These are phyloP conservation scores for Chlorella sp. DNA, from an alignment of 139 green algal species.

Conservation along the genomic window DNA sequence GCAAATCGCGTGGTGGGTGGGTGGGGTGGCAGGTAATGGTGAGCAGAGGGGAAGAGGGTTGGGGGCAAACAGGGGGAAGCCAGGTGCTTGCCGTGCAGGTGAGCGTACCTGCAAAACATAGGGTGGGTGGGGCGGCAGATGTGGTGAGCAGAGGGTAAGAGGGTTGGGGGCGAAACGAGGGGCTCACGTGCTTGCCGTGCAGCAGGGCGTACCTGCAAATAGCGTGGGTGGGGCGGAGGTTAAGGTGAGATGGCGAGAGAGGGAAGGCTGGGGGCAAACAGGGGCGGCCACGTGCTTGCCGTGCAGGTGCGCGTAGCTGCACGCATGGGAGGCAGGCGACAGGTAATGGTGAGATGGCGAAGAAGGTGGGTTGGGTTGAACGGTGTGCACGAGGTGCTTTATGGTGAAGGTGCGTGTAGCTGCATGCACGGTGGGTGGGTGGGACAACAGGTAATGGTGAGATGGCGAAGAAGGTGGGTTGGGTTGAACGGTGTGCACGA, in stretches of 20 bases:
- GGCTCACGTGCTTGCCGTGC: no score
- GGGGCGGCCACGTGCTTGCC: no score
- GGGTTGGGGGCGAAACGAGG: not conserved
- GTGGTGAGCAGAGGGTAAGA: not conserved
- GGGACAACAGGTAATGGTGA: no score
- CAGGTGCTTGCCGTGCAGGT: constrained; percentile 79
- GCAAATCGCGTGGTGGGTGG: not conserved
- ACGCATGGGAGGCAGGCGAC: no score
- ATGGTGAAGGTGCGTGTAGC: no score
- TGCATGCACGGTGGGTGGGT: no score
- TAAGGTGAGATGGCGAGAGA: not conserved
- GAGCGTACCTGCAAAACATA: constrained; percentile 61
- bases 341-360: no score
- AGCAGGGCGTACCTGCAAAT: no score
- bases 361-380: no score
- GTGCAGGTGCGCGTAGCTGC: no score
- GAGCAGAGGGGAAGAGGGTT: not conserved
- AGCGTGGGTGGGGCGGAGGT: not conserved
- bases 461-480: no score
- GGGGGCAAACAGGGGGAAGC: constrained; percentile 49
- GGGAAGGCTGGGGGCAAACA: not conserved
- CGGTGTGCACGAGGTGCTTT: no score
- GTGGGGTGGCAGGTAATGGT: not conserved
- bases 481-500: constrained; percentile 92
- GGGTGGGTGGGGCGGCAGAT: not conserved